Percentiles rank a stretch among this genome's conserved stretches.
phyloP scores from a whole-genome alignment of 1,139 yeast genomes.

The Debaryomycetaceae sp. region DNA sequence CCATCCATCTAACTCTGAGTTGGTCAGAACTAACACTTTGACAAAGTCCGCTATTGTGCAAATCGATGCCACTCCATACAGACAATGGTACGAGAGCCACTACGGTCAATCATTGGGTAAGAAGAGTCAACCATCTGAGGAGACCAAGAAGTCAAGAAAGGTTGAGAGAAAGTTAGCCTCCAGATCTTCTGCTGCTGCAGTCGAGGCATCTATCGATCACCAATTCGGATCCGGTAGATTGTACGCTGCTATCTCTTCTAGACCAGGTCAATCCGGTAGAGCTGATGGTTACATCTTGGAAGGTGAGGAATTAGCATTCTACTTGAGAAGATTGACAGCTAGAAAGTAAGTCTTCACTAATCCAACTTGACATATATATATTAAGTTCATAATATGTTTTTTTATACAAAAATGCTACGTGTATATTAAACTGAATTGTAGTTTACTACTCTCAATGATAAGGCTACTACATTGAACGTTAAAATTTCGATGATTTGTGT shows the following conservation, averaged over 20 bases:
- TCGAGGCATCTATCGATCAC: slow-evolving; percentile 87
- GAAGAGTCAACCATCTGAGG: slow-evolving; percentile 51
- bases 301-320: slow-evolving; percentile 99
- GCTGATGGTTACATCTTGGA: slow-evolving; percentile 99
- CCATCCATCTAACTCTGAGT: slow-evolving; percentile 99
- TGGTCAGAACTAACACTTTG: slow-evolving; percentile 99
- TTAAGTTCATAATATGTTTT: background rate
- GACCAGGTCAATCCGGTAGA: slow-evolving; percentile 99
- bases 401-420: slow-evolving; percentile 1
- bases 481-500: background rate
- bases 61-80: slow-evolving; percentile 99
- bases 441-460: background rate
- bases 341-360: slow-evolving; percentile 70
- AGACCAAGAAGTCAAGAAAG: slow-evolving; percentile 69
- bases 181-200: slow-evolving; percentile 80
- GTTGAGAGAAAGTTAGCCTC: slow-evolving; percentile 89
- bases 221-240: slow-evolving; percentile 99
- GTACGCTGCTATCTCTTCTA: slow-evolving; percentile 97
- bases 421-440: background rate
- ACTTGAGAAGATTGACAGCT: slow-evolving; percentile 98
- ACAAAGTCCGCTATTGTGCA: slow-evolving; percentile 99
- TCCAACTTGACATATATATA: background rate
- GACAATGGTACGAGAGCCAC: slow-evolving; percentile 98
- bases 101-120: slow-evolving; percentile 94
- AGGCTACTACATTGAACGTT: background rate